Conservation (phyloP, 164 flowering plant species). For the Buxus sempervirens region DNA sequence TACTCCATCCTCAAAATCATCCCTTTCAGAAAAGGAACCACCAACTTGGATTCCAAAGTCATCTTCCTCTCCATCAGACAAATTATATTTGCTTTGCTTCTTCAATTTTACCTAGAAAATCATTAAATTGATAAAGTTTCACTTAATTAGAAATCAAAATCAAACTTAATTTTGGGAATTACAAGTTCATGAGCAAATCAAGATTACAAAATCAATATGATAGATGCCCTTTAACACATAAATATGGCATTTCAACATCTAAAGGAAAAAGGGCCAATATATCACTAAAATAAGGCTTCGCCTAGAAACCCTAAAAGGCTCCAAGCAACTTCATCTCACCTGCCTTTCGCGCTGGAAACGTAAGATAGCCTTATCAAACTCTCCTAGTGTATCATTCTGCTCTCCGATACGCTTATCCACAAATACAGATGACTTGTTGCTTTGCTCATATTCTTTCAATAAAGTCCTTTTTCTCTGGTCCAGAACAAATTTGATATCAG, state of each 20-base stretch:
- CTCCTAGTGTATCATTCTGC: conserved; percentile 56
- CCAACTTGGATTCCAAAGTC: conserved; percentile 38
- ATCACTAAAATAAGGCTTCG: neutral
- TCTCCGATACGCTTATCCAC: conserved; percentile 95
- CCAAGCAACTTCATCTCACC: conserved; percentile 32
- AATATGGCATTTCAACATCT: too few relatives aligned
- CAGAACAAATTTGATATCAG: conserved; percentile 2
- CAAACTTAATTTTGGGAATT: neutral
- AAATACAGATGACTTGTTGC: conserved; percentile 74
- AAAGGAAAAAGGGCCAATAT: too few relatives aligned
- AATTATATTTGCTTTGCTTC: conserved; percentile 70
- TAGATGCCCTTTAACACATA: too few relatives aligned
- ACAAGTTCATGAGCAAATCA: neutral
- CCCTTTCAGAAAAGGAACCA: conserved; percentile 45
- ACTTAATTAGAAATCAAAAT: neutral
- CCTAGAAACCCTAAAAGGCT: neutral
- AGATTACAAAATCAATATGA: neutral
- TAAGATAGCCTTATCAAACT: conserved; percentile 81
- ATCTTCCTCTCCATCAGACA: conserved; percentile 97
- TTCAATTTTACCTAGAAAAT: conserved; percentile 44
- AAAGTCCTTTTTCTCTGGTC: conserved; percentile 79
- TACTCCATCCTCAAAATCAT: conserved; percentile 85
- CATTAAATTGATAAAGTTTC: neutral
- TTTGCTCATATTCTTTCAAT: conserved; percentile 80
- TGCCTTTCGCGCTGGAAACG: conserved; percentile 89